These are phyloP conservation scores for Kalanchoe fedtschenkoi DNA, from an alignment of 164 flowering plant species.

Conservation along the genomic window DNA sequence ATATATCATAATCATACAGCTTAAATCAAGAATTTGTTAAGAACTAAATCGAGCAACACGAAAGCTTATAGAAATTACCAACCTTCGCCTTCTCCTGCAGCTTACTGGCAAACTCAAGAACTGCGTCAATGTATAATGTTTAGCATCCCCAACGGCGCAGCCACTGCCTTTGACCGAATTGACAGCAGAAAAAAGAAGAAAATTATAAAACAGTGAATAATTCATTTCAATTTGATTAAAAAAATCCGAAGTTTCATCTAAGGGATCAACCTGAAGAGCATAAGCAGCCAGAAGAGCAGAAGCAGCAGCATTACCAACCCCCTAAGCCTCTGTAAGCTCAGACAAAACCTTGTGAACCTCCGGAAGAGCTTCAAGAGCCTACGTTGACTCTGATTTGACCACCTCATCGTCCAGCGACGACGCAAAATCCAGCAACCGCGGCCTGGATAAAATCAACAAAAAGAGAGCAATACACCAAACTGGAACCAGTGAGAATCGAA, in stretches of 20 bases:
- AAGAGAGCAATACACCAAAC: no score
- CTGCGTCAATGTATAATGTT: conserved; percentile 71
- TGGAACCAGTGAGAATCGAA: no score
- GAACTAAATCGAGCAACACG: no score
- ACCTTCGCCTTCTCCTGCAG: conserved; percentile 75
- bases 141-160: conserved; percentile 55
- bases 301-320: conserved; percentile 88
- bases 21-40: no score
- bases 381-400: conserved; percentile 53
- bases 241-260: no score
- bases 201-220: no score
- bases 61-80: no score
- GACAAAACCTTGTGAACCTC: conserved; percentile 53
- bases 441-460: conserved; percentile 27
- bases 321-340: conserved; percentile 66
- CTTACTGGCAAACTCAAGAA: conserved; percentile 47
- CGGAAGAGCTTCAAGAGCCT: conserved; percentile 64
- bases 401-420: conserved; percentile 45
- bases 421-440: conserved; percentile 61
- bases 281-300: conserved; percentile 77
- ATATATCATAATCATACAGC: no score
- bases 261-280: conserved; percentile 66
- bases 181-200: not conserved
- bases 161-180: conserved; percentile 49
- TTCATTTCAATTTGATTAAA: no score